Conservation (phyloP, 2,329 filamentous ascomycete species). For the Byssochlamys sp. region DNA sequence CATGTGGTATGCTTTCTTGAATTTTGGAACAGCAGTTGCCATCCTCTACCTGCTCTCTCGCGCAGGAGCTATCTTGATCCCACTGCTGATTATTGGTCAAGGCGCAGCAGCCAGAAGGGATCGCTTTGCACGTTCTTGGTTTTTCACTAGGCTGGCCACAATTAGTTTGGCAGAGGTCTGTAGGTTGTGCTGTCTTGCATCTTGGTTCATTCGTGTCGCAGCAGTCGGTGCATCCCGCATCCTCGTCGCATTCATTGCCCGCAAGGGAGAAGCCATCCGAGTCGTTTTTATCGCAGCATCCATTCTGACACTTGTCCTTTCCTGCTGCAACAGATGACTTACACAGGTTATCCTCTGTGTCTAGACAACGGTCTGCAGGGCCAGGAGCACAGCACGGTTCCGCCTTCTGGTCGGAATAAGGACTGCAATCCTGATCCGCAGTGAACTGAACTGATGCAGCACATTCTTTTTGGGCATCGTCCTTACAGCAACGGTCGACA, state of each 20-base stretch:
- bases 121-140: background rate
- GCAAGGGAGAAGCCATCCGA: background rate
- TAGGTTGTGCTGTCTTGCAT: background rate
- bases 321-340: background rate
- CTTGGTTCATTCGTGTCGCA: background rate
- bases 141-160: background rate
- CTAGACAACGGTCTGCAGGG: background rate
- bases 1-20: too few relatives aligned
- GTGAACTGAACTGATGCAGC: background rate
- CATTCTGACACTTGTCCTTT: background rate
- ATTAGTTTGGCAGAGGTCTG: background rate
- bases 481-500: background rate
- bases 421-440: background rate
- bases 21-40: background rate
- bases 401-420: background rate
- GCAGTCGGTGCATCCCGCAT: background rate
- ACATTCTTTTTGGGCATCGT: background rate
- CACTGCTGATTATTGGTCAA: background rate
- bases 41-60: background rate
- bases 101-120: background rate
- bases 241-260: background rate
- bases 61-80: background rate
- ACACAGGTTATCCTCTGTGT: constrained; percentile 2
- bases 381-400: background rate
- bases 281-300: background rate